Percentiles rank a stretch among this genome's conserved stretches.
Conservation (phyloP, 2,329 filamentous ascomycete species). For the Myriosclerotinia curreyana region DNA sequence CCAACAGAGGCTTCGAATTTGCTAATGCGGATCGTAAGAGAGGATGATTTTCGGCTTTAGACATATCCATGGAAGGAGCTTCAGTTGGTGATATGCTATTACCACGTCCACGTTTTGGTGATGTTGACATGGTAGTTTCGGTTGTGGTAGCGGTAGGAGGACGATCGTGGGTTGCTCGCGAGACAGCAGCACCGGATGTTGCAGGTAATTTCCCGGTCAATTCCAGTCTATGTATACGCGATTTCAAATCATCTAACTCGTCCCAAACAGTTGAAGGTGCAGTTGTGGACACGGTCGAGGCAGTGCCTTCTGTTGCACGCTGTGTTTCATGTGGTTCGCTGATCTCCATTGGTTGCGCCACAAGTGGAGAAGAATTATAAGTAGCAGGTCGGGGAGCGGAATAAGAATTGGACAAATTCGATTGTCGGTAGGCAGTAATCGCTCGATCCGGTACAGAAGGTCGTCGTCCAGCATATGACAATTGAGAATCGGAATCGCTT, state of each 20-base stretch:
- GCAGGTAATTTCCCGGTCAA: slow-evolving; percentile 82
- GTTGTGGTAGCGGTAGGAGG: slow-evolving; percentile 89
- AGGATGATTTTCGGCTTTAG: slow-evolving; percentile 63
- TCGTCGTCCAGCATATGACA: slow-evolving; percentile 31
- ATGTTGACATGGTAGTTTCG: slow-evolving; percentile 84
- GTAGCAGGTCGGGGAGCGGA: slow-evolving; percentile 33
- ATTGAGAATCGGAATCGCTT: slow-evolving; percentile 34
- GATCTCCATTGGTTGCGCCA: slow-evolving; percentile 46
- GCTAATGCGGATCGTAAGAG: slow-evolving; percentile 75
- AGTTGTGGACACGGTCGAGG: slow-evolving; percentile 83
- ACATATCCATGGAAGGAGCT: slow-evolving; percentile 43
- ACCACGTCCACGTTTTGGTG: slow-evolving; percentile 69
- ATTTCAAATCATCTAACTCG: slow-evolving; percentile 92
- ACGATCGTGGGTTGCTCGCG: slow-evolving; percentile 61
- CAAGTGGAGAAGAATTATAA: slow-evolving; percentile 58
- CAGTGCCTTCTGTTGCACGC: slow-evolving; percentile 63
- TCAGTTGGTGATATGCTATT: slow-evolving; percentile 48
- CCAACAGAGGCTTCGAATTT: slow-evolving; percentile 71
- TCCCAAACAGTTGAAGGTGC: slow-evolving; percentile 96
- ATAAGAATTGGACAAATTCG: slow-evolving; percentile 36
- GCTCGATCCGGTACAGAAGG: slow-evolving; percentile 31
- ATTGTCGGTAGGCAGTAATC: slow-evolving; percentile 37
- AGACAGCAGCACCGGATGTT: slow-evolving; percentile 77
- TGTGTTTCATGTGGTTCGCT: slow-evolving; percentile 44
- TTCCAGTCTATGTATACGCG: slow-evolving; percentile 85